These are phyloP conservation scores for Cordyceps pruinosa DNA, from an alignment of 2,329 filamentous ascomycete species.

Conservation along the genomic window DNA sequence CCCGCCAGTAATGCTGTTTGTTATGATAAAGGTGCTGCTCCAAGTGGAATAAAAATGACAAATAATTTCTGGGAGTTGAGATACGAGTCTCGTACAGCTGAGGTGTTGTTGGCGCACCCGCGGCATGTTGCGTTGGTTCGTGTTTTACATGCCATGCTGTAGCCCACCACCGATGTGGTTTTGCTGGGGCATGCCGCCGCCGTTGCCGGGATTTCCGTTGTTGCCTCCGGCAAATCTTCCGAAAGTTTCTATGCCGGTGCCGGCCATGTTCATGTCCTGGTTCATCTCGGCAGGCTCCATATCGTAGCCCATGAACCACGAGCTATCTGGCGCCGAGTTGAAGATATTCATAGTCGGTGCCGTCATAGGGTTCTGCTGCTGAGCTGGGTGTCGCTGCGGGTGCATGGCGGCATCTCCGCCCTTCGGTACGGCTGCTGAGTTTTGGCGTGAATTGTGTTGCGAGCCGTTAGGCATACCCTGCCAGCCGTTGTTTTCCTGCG, in stretches of 20 bases:
- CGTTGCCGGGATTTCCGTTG: conserved; percentile 5
- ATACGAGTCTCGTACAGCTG: no score
- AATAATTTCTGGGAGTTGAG: background rate
- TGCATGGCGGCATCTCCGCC: background rate
- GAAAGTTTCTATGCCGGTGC: conserved; percentile 42
- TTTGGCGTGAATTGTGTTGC: conserved; percentile 19
- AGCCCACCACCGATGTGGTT: conserved; percentile 10
- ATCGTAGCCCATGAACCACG: conserved; percentile 93
- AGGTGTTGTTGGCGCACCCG: no score
- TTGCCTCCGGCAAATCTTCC: conserved; percentile 36
- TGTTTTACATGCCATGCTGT: conserved; percentile 8
- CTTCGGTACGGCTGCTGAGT: background rate
- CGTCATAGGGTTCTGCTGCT: conserved; percentile 10
- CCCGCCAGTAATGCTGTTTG: background rate
- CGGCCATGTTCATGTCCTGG: conserved; percentile 38
- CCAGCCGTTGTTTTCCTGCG: conserved; percentile 33
- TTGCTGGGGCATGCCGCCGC: conserved; percentile 4
- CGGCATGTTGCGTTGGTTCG: no score
- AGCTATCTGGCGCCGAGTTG: conserved; percentile 46
- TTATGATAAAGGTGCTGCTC: background rate
- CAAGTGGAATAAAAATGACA: background rate
- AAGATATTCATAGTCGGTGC: conserved; percentile 18
- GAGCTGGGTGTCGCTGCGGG: background rate
- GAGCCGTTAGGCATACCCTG: conserved; percentile 30
- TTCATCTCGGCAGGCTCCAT: conserved; percentile 65